Evolutionary conservation across 495 filamentous ascomycete genomes (phyloP), one percentile per base, ranked within the genome.

Genomic region (Friedmanniomyces endolithicus): DNA sequence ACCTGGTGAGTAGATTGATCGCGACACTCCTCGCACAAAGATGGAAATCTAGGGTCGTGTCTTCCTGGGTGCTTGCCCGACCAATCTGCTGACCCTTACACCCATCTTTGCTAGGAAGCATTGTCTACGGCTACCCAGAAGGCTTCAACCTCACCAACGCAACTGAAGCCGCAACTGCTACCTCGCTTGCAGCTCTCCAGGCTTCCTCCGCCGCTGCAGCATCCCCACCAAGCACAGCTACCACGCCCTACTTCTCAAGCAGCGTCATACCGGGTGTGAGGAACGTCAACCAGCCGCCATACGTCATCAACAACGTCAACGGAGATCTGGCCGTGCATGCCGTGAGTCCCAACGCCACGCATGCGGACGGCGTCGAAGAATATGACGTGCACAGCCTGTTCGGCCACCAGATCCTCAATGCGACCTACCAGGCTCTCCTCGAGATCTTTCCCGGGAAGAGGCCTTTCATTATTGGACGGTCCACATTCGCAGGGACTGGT

Each of bases 401-500:
- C 50, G 87, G 87, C 22, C 80, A 89, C 57, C 79, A 84, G 60
- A 83, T 88, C 43, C 68, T 89, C 35, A 85, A 86, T 53, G 87
- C 87, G 9, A 94, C 87, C 11, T 87, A 92, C 68, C 68, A 86
- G 22, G 86, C 78, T 25, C 75, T 94, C 8, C 70, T 83, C 3
- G 63, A 70, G 17, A 69, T 88, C 9, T 78, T 78, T 59, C 75
- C 80, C 0, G 72, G 64, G 12, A 84, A 86, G 63, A 80, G 88
- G 0, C 88, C 88, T 0, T 90, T 94, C 69, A 86, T 94, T 64
- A 90, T 94, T 58, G 85, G 84, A 0, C 82, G 88, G 40, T 86
- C 83, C 48, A 92, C 88, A 3, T 90, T 90, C 63, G 78, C 84
- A 14, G 88, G 88, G 6, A 77, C 77, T 6, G 88, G 88, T n/a